Evolutionary conservation across 2,329 filamentous ascomycete genomes (phyloP).

Genomic region (Whalleya microplaca): DNA sequence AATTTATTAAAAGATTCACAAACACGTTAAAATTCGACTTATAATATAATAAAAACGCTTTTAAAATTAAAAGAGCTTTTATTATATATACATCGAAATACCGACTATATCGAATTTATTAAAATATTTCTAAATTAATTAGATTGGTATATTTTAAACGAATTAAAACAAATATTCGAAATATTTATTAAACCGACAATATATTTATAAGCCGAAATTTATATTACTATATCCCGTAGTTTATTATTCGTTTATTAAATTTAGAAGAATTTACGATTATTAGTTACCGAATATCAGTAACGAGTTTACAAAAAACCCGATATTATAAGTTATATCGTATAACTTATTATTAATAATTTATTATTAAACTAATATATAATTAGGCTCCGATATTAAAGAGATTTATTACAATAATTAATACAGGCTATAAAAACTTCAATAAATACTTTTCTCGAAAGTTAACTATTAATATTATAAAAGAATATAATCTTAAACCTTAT

Average conservation of each 20-base stretch:
- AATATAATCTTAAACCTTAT: too few relatives aligned
- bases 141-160: not conserved
- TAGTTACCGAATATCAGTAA: too few relatives aligned
- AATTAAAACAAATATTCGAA: not conserved
- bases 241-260: not conserved
- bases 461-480: too few relatives aligned
- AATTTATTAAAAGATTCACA: not conserved
- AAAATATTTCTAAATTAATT: not conserved
- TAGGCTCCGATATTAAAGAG: not conserved
- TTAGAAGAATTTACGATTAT: too few relatives aligned
- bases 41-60: too few relatives aligned
- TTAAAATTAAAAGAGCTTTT: too few relatives aligned
- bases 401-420: too few relatives aligned
- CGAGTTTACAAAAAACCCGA: too few relatives aligned
- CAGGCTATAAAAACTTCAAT: too few relatives aligned
- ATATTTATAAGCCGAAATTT: not conserved
- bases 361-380: not conserved
- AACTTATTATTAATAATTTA: not conserved
- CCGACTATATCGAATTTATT: not conserved
- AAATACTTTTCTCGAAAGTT: too few relatives aligned
- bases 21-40: not conserved
- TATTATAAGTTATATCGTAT: not conserved
- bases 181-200: not conserved
- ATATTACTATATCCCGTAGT: not conserved
- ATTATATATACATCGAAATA: too few relatives aligned